Conservation (phyloP, 2,329 filamentous ascomycete species). For the Magnaporthales sp. region DNA sequence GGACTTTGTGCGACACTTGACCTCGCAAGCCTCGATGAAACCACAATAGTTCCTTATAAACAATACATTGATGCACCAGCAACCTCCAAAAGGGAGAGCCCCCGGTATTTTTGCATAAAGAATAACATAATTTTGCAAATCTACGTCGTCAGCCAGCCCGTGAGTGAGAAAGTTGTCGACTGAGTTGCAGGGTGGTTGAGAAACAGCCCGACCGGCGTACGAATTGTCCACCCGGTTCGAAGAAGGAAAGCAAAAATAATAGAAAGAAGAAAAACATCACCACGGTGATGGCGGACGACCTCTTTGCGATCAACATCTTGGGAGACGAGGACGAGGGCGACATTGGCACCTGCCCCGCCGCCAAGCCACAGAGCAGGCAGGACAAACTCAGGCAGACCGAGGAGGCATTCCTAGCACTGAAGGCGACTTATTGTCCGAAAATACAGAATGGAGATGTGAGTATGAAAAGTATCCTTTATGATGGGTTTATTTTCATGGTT, state of each 20-base stretch:
- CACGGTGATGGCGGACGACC: slow-evolving; percentile 5
- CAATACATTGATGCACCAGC: neutral
- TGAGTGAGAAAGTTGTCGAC: neutral
- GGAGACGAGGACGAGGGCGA: slow-evolving; percentile 1
- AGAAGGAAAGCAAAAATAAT: neutral
- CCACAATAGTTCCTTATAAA: neutral
- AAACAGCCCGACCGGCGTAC: too few species aligned
- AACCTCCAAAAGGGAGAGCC: neutral
- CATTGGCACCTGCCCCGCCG: neutral
- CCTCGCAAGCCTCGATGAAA: neutral
- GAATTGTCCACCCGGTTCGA: too few species aligned
- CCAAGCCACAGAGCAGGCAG: neutral
- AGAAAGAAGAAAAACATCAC: neutral
- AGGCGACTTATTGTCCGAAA: slow-evolving; percentile 34
- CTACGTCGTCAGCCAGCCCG: neutral
- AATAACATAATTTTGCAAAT: neutral
- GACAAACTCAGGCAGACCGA: slow-evolving; percentile 34
- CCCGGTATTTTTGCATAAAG: neutral
- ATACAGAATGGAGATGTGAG: slow-evolving; percentile 47
- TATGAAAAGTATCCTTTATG: neutral
- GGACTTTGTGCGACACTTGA: neutral
- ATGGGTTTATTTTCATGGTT: neutral
- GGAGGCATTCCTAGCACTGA: slow-evolving; percentile 37
- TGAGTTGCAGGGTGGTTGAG: too few species aligned
- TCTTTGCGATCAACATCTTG: slow-evolving; percentile 1